Evolutionary conservation across 352 stramenopile species (phyloP).

Genomic region (Phytophthora pini): DNA sequence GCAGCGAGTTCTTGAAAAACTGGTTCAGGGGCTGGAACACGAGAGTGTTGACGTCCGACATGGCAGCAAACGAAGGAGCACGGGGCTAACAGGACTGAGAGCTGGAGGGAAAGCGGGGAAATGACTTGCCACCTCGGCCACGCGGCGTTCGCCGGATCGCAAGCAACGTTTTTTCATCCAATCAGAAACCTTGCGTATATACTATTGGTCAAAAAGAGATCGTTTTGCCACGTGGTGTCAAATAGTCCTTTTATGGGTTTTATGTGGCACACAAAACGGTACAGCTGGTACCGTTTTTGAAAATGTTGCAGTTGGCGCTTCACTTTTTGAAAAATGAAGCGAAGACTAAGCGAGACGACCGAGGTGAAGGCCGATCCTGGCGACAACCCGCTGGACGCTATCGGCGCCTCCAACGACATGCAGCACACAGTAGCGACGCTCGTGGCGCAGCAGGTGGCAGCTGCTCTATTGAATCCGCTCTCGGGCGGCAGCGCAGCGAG

Average conservation of each 20-base stretch:
- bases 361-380: slow-evolving; percentile 29
- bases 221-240: slow-evolving; percentile 23
- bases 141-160: slow-evolving; percentile 35
- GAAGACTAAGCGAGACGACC: slow-evolving; percentile 34
- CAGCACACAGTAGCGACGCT: slow-evolving; percentile 49
- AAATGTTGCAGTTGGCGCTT: slow-evolving; percentile 30
- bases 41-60: slow-evolving; percentile 91
- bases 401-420: slow-evolving; percentile 34
- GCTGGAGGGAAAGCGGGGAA: slow-evolving; percentile 24
- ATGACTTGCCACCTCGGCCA: slow-evolving; percentile 25
- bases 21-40: slow-evolving; percentile 97
- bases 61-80: slow-evolving; percentile 19
- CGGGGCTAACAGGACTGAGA: not conserved
- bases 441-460: slow-evolving; percentile 45
- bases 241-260: not conserved
- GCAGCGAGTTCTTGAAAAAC: slow-evolving; percentile 97
- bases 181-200: not conserved
- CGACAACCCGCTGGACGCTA: not conserved
- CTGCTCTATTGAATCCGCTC: slow-evolving; percentile 11
- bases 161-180: slow-evolving; percentile 20
- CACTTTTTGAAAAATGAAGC: slow-evolving; percentile 45
- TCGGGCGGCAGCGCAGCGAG: slow-evolving; percentile 11
- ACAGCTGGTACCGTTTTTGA: not conserved
- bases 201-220: slow-evolving; percentile 20
- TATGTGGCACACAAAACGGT: slow-evolving; percentile 5